A percentile compares a stretch with the other conserved stretches of the same genome.
phyloP scores from a whole-genome alignment of 345 rosid species.

The Euclidium syriacum region DNA sequence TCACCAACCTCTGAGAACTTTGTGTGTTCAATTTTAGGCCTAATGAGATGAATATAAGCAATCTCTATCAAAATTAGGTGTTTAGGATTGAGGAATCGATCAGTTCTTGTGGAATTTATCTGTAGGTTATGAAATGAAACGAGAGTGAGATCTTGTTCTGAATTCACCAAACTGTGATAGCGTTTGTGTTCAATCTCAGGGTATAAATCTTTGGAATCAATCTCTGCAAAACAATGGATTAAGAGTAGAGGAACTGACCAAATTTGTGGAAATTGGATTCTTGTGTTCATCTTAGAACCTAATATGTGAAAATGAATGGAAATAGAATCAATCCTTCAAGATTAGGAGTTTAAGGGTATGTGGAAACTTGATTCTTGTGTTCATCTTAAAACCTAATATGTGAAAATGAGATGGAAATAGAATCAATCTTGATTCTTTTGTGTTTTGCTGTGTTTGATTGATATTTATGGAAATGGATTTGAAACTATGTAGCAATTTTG shows the following conservation, averaged over 20 bases:
- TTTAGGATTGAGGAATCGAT: too few species aligned
- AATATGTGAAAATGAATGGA: background rate
- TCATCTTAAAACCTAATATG: background rate
- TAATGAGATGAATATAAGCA: too few species aligned
- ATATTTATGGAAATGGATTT: background rate
- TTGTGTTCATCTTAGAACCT: background rate
- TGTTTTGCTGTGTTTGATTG: conserved; percentile 6
- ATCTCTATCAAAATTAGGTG: too few species aligned
- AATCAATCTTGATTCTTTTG: background rate
- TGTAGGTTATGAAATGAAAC: too few species aligned
- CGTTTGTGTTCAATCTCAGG: background rate
- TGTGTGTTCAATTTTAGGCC: background rate
- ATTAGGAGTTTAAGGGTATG: background rate
- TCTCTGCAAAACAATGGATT: background rate
- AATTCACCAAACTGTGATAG: background rate
- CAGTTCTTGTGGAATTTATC: too few species aligned
- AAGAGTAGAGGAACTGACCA: background rate
- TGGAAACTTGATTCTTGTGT: background rate
- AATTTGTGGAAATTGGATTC: background rate
- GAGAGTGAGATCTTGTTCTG: too few species aligned
- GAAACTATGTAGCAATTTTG: background rate
- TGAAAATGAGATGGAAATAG: too few species aligned
- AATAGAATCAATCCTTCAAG: background rate
- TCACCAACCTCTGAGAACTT: background rate
- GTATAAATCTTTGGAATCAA: background rate